Conservation (phyloP, 2,329 filamentous ascomycete species). For the Pseudogymnoascus sp. region DNA sequence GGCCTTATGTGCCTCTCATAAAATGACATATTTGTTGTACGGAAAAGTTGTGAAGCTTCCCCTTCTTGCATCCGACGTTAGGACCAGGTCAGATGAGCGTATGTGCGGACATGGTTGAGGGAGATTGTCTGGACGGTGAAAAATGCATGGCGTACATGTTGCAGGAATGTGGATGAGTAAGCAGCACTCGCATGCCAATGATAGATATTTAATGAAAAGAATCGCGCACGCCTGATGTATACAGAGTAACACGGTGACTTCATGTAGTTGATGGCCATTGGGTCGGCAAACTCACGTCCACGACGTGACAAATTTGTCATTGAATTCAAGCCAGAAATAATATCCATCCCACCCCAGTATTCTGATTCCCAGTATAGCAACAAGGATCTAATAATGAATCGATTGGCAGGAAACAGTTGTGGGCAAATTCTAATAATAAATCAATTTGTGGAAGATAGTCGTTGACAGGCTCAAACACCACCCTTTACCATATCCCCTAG, state of each 20-base stretch:
- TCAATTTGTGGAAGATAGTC: neutral
- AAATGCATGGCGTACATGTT: neutral
- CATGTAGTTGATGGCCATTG: neutral
- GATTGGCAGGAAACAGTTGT: neutral
- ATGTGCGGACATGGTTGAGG: neutral
- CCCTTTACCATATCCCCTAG: neutral
- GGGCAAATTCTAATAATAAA: neutral
- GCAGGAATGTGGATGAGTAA: neutral
- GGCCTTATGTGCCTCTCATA: neutral
- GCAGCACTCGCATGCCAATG: neutral
- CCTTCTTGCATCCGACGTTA: neutral
- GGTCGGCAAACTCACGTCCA: neutral
- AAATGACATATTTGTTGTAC: conserved; percentile 5
- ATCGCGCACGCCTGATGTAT: neutral
- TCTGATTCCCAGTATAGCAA: neutral
- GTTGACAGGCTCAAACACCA: neutral
- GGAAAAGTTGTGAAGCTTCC: conserved; percentile 4
- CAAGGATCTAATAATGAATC: neutral
- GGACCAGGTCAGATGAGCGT: neutral
- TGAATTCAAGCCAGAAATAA: neutral
- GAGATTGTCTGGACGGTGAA: neutral
- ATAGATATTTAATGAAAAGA: neutral
- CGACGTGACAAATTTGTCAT: conserved; percentile 6
- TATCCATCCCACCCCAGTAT: neutral
- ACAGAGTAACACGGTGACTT: neutral